phyloP scores from a whole-genome alignment of 2,329 filamentous ascomycete species.

The Venturia nashicola region DNA sequence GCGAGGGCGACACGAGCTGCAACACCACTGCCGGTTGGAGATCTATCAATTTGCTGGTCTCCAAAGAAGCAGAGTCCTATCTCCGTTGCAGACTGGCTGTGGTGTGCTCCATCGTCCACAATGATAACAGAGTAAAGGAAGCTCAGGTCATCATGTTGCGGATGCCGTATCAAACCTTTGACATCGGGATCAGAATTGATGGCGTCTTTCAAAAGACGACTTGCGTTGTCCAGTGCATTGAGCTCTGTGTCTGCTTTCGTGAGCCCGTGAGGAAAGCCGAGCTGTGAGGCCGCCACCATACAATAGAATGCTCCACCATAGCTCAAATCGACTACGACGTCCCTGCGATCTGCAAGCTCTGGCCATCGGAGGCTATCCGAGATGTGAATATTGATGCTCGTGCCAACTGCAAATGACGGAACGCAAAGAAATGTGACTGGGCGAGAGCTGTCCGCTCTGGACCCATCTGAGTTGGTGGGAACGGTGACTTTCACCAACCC shows the following conservation, averaged over 20 bases:
- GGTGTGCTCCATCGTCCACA: constrained; percentile 16
- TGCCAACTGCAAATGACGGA: constrained; percentile 28
- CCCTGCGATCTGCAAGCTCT: constrained; percentile 19
- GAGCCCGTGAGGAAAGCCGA: constrained; percentile 27
- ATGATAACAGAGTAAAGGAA: constrained; percentile 32
- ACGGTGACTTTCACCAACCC: constrained; percentile 31
- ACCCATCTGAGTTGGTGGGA: constrained; percentile 18
- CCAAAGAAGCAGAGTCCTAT: constrained; percentile 29
- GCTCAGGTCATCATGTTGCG: constrained; percentile 21
- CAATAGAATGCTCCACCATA: constrained; percentile 36
- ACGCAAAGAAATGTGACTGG: constrained; percentile 31
- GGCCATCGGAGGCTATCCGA: constrained; percentile 24
- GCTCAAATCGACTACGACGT: constrained; percentile 23
- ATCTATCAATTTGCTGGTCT: constrained; percentile 35
- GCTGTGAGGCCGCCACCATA: constrained; percentile 23
- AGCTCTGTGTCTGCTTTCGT: constrained; percentile 15
- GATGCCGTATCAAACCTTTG: constrained; percentile 18
- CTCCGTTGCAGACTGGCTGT: not conserved
- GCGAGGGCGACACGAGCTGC: constrained; percentile 19
- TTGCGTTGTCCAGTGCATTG: constrained; percentile 20
- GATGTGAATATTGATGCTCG: constrained; percentile 21
- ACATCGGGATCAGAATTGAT: constrained; percentile 15
- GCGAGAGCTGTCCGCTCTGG: constrained; percentile 24
- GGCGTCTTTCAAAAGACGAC: constrained; percentile 22
- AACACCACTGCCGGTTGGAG: constrained; percentile 22